Percentiles rank a stretch among this genome's conserved stretches.
These are phyloP conservation scores for Paramecium primaurelia DNA, from an alignment of 73 alveolate genomes.

Conservation along the genomic window DNA sequence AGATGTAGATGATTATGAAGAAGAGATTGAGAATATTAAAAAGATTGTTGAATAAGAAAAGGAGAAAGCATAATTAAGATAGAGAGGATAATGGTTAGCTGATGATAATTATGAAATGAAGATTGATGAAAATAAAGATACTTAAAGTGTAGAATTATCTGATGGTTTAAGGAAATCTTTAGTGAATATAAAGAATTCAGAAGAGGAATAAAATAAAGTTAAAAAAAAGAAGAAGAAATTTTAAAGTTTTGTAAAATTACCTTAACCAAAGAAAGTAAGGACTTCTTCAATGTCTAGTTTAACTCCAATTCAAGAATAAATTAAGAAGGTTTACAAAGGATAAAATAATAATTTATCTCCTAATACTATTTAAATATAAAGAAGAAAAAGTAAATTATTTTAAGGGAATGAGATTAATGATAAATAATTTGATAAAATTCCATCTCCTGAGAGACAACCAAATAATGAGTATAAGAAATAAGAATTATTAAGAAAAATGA, in stretches of 20 bases:
- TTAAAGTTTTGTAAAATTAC: not conserved
- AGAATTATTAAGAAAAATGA: not conserved
- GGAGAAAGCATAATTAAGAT: not conserved
- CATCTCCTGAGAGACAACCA: not conserved
- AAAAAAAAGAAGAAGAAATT: not conserved
- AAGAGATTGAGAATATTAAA: not conserved
- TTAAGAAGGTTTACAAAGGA: not conserved
- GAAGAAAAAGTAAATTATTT: not conserved
- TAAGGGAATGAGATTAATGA: not conserved
- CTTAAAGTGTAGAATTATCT: not conserved
- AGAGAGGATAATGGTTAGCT: not conserved
- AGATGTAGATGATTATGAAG: not conserved
- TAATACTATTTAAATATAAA: not conserved
- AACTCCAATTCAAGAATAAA: not conserved
- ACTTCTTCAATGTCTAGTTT: slow-evolving; percentile 7
- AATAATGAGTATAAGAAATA: not conserved
- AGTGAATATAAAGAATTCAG: not conserved
- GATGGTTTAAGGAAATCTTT: not conserved
- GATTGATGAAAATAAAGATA: not conserved
- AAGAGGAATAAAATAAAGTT: not conserved
- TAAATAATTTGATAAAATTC: not conserved
- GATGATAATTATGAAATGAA: not conserved
- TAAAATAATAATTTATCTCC: not conserved
- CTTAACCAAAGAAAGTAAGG: not conserved
- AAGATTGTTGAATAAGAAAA: slow-evolving; percentile 7